Evolutionary conservation across 805 yeast genomes (phyloP).

Genomic region (Aciculoconidium aculeatum): DNA sequence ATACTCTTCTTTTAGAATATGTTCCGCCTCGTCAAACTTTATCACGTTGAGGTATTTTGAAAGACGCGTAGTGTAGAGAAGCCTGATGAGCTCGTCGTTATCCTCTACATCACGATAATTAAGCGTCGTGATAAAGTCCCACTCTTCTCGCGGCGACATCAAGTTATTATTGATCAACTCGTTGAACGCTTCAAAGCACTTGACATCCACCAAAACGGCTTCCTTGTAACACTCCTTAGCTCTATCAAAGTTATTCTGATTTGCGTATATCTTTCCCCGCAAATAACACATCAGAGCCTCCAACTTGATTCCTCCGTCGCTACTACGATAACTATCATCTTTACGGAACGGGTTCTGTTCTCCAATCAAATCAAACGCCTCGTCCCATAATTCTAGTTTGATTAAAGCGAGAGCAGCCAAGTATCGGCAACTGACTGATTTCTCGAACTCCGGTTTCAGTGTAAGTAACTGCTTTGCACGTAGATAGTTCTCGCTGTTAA

Average conservation of each 20-base stretch:
- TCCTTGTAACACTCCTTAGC: constrained; percentile 86
- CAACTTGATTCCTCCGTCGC: constrained; percentile 80
- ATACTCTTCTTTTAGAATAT: constrained; percentile 63
- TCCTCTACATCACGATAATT: constrained; percentile 71
- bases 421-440: constrained; percentile 72
- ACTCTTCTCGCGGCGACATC: constrained; percentile 79
- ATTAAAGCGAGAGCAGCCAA: constrained; percentile 70
- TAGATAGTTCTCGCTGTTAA: constrained; percentile 65
- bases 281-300: constrained; percentile 84
- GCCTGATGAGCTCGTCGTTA: constrained; percentile 72
- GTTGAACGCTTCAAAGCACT: constrained; percentile 89
- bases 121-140: constrained; percentile 64
- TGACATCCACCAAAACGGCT: constrained; percentile 81
- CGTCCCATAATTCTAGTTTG: constrained; percentile 75
- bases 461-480: constrained; percentile 71
- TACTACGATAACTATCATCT: constrained; percentile 36
- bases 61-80: constrained; percentile 69
- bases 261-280: constrained; percentile 77
- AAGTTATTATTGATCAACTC: constrained; percentile 67
- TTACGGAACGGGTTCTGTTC: constrained; percentile 69
- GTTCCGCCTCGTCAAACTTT: constrained; percentile 59
- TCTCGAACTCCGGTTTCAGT: constrained; percentile 46
- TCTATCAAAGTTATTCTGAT: constrained; percentile 74
- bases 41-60: constrained; percentile 64
- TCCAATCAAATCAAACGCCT: constrained; percentile 81